phyloP scores from a whole-genome alignment of 192 early-diverging fungal genomes.

The Phlyctochytrium arcticum region DNA sequence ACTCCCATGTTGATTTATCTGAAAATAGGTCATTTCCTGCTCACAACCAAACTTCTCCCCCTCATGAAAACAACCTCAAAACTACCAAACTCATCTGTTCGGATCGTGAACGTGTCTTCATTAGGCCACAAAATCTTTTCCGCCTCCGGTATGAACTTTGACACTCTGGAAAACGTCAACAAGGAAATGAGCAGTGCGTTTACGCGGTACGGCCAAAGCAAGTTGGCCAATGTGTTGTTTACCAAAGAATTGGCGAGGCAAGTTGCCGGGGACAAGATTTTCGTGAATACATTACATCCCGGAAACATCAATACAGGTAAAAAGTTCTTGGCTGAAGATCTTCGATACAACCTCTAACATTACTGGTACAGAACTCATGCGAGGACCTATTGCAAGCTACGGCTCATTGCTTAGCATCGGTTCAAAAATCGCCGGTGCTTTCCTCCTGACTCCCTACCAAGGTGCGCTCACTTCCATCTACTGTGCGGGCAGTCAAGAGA shows the following conservation, averaged over 20 bases:
- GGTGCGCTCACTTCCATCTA: conserved; percentile 40
- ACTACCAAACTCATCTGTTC: conserved; percentile 18
- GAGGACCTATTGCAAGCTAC: conserved; percentile 3
- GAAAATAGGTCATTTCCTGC: conserved; percentile 20
- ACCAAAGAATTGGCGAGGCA: conserved; percentile 39
- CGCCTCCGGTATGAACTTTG: neutral
- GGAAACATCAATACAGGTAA: conserved; percentile 21
- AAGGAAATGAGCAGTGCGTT: conserved; percentile 37
- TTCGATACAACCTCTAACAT: too few relatives aligned
- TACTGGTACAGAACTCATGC: conserved; percentile 20
- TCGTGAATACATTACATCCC: conserved; percentile 40
- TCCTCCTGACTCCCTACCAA: conserved; percentile 17
- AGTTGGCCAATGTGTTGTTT: conserved; percentile 56
- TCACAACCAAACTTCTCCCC: neutral
- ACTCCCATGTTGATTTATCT: conserved; percentile 1
- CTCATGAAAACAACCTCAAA: neutral
- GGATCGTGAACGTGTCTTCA: conserved; percentile 53
- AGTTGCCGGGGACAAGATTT: conserved; percentile 37
- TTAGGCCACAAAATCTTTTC: conserved; percentile 19
- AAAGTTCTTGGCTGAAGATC: too few relatives aligned
- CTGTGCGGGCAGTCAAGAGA: conserved; percentile 29
- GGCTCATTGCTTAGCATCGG: conserved; percentile 2
- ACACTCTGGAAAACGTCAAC: neutral
- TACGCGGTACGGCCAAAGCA: conserved; percentile 12
- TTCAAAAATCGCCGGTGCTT: conserved; percentile 6